phyloP scores from a whole-genome alignment of 345 rosid genomes.

The Pugionium dolabratum region DNA sequence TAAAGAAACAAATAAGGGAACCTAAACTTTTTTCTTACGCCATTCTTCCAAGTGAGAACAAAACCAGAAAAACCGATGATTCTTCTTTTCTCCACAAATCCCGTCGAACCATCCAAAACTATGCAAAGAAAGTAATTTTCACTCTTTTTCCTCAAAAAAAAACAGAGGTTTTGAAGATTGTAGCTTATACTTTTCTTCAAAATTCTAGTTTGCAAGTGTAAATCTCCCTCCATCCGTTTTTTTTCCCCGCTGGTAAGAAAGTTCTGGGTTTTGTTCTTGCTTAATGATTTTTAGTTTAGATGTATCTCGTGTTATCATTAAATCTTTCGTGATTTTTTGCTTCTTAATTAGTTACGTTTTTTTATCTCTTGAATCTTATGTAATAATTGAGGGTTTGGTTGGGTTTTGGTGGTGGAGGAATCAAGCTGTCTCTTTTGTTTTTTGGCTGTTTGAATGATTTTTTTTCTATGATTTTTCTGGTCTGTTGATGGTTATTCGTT shows the following conservation, averaged over 20 bases:
- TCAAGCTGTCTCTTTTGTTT: constrained; percentile 32
- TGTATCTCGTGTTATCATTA: not conserved
- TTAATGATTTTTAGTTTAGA: not conserved
- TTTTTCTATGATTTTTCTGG: constrained; percentile 39
- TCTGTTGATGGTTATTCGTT: constrained; percentile 38
- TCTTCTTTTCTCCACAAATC: constrained; percentile 36
- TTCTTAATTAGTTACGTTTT: constrained; percentile 1
- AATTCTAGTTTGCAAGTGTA: constrained; percentile 9
- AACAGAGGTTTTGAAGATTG: constrained; percentile 30
- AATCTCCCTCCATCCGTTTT: constrained; percentile 13
- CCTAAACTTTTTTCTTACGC: constrained; percentile 42
- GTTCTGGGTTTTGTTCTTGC: constrained; percentile 22
- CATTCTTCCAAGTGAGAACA: constrained; percentile 31
- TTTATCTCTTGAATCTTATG: not conserved
- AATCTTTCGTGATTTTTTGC: not conserved
- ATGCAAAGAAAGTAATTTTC: constrained; percentile 14
- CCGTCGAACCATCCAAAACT: constrained; percentile 20
- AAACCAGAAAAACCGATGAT: constrained; percentile 34
- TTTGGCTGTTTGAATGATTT: constrained; percentile 12
- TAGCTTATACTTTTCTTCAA: constrained; percentile 39
- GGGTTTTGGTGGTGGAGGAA: constrained; percentile 37
- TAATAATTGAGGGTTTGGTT: constrained; percentile 38
- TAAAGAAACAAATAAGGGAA: constrained; percentile 16
- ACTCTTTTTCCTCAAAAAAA: not conserved
- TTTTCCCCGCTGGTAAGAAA: constrained; percentile 33